Base-by-base conservation (phyloP, 2,329 filamentous ascomycete species). In the Fusarium mangiferae region DNA sequence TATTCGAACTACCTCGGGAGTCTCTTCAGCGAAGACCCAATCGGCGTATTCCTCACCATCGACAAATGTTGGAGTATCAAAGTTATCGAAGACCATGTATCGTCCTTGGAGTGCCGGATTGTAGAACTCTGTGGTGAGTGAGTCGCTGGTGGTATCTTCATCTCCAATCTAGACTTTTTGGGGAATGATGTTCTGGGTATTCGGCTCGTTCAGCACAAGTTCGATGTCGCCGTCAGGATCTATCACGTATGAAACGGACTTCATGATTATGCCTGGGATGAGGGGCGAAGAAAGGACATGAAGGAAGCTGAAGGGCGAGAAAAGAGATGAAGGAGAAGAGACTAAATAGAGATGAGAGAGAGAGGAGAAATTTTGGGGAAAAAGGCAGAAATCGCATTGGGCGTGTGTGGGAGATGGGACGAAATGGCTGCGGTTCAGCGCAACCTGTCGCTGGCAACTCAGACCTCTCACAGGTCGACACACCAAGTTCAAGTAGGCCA, bases 1-100 rank as follows among this genome's bases (percentile, higher is more conserved):
- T 1, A 39, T 39, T 0, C 24, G 51, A 0, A 54, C 51, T 0
- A 38, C 7, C 2, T 52, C 30, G 0, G 48, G 48, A 3, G 7
- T 8, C 8, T 52, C 30, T 52, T 49, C 45, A 5, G 0, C 6
- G 4, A 30, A 28, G 0, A 15, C 45, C 18, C 5, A 22, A 5
- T 22, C 8, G 4, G 5, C 15, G 9, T 28, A 28, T 12, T 30
- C 30, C 30, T 30, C 28, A 4, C 14, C 24, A 7, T 45, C 24
- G 1, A 26, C 5, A 20, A 28, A 9, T 9, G 12, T 20, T 1
- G 44, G 44, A 15, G 30, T 4, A 20, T 51, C 48, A 1, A 52
- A 52, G n/a, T 35, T 51, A 4, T 51, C 48, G 6, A 52, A 52
- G 2, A 52, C 8, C 0, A 2, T 6, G 0, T 52, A 52, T 15